Conservation (phyloP, 1,284 basidiomycete species). For the Cutaneotrichosporon sp. region DNA sequence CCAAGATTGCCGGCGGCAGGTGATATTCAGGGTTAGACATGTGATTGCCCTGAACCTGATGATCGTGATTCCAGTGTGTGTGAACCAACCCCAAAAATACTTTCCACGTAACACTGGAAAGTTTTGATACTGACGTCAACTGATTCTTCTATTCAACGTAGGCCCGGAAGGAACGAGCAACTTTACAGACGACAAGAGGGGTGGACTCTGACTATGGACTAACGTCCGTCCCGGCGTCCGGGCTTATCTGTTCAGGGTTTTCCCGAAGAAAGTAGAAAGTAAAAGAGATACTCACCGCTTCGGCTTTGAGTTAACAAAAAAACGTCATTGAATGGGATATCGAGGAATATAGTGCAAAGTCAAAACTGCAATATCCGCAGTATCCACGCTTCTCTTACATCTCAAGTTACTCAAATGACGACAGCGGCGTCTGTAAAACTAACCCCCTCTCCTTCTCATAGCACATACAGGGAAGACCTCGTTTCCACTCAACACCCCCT, state of each 20-base stretch:
- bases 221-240: no score
- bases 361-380: background rate
- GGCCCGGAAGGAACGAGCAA: background rate
- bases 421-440: background rate
- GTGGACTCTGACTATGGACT: no score
- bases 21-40: slow-evolving; percentile 9
- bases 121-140: background rate
- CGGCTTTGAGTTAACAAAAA: no score
- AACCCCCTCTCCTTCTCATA: background rate
- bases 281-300: no score
- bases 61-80: background rate
- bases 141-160: background rate
- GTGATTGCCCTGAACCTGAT: slow-evolving; percentile 10
- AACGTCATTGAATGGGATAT: no score
- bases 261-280: no score
- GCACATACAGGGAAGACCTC: background rate
- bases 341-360: background rate
- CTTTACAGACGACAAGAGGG: no score
- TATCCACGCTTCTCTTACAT: background rate
- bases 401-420: background rate
- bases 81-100: background rate
- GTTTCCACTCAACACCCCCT: background rate
- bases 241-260: slow-evolving; percentile 6
- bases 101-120: background rate
- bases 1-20: background rate